phyloP scores from a whole-genome alignment of 208 protist genomes.

The Trypanosoma lewisi region DNA sequence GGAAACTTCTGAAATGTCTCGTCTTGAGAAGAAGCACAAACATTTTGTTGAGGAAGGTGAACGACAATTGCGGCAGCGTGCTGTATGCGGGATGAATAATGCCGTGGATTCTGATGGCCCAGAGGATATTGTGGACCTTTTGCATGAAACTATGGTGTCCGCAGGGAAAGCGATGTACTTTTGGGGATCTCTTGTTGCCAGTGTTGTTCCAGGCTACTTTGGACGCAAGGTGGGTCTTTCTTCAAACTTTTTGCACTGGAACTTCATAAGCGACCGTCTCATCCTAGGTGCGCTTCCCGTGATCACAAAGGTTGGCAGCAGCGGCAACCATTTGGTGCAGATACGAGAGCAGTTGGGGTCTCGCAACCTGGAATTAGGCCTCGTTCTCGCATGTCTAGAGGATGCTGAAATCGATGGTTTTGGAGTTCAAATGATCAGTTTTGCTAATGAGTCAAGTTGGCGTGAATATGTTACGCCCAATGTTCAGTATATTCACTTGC shows the following conservation, averaged over 20 bases:
- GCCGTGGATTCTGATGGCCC: background rate
- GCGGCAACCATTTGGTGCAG: conserved; percentile 71
- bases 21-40: conserved; percentile 48
- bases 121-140: conserved; percentile 1
- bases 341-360: conserved; percentile 56
- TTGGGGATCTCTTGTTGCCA: conserved; percentile 79
- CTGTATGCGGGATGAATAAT: background rate
- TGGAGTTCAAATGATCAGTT: conserved; percentile 69
- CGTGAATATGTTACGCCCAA: conserved; percentile 32
- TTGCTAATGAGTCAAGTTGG: conserved; percentile 78
- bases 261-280: conserved; percentile 67
- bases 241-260: conserved; percentile 81
- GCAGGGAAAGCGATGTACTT: conserved; percentile 76
- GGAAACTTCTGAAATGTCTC: conserved; percentile 42
- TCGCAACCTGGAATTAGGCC: conserved; percentile 48
- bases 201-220: conserved; percentile 75
- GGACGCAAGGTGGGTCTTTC: conserved; percentile 70
- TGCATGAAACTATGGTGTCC: conserved; percentile 15
- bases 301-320: conserved; percentile 73
- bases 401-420: conserved; percentile 79
- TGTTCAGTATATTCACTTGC: conserved; percentile 59
- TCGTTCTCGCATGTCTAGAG: conserved; percentile 80
- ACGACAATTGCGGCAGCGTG: conserved; percentile 28
- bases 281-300: conserved; percentile 86
- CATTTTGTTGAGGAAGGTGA: conserved; percentile 48